Base-by-base conservation (phyloP, 352 stramenopile genomes). In the Pythium rhizo-oryzae region DNA sequence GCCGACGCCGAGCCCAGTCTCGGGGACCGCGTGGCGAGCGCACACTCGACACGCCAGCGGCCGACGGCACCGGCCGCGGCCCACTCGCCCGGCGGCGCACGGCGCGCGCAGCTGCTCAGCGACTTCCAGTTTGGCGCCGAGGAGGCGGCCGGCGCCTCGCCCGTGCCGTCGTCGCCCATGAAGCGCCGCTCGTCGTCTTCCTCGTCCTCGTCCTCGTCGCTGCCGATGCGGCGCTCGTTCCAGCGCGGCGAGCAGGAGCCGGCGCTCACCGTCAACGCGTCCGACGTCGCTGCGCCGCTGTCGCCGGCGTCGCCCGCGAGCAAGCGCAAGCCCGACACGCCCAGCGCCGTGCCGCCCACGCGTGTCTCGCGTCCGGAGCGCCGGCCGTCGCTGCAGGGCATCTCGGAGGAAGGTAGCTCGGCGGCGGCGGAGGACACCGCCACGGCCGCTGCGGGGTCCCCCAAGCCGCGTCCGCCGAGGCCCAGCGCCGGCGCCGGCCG, bases 111-210 rank as follows among this genome's bases (percentile, higher is more conserved):
- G 39, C 50, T 80, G 62, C 64, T 82, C 28, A 80, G 75, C 33
- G 75, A 80, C 39, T 82, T 80, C 50, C 70, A 77, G 52, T 82
- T 82, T 63, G 75, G 70, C 18, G 69, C 70, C 1, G 75, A 80
- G 25, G 54, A 21, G 6, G 25, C 53, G 6, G 30, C 13, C 44
- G 2, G 46, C 28, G 35, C 35, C 3, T 41, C 35, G 35, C 61
- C 68, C 21, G 56, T 64, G 43, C 68, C 54, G 19, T 62, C 62
- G 47, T 73, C 72, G 1, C 69, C 69, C 25, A 65, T 65, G 50
- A 79, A 75, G 56, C 75, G 72, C 16, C 61, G 72, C 8, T 1
- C 8, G 8, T 8, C 35, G 8, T 4, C 35, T 11, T 41, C 39
- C 30, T 41, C 21, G 1, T 65, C 58, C 8, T 28, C 43, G 39